Conservation (phyloP, 345 rosid genomes). For the Eucalyptus marginata region DNA sequence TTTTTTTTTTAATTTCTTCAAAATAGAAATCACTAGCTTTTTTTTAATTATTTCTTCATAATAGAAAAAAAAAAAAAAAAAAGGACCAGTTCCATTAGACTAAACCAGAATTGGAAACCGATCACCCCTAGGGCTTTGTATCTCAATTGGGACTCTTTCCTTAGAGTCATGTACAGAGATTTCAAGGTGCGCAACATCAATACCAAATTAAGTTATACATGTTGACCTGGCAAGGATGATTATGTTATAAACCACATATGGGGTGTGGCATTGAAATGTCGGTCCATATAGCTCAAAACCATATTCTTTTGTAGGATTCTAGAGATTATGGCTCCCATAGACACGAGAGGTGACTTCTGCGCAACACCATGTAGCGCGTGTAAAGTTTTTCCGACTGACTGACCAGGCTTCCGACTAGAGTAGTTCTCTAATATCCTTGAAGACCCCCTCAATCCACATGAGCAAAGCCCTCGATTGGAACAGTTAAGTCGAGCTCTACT, state of each 20-base stretch:
- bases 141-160: neutral
- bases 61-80: too few species aligned
- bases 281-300: neutral
- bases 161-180: neutral
- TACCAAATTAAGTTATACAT: neutral
- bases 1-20: too few species aligned
- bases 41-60: too few species aligned
- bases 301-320: neutral
- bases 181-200: neutral
- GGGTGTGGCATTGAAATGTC: neutral
- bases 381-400: neutral
- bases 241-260: neutral
- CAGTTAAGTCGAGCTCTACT: neutral
- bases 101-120: accelerated
- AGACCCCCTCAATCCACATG: neutral
- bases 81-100: accelerated
- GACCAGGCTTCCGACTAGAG: neutral
- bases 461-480: neutral
- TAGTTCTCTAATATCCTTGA: neutral
- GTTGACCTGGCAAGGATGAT: neutral
- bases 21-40: too few species aligned
- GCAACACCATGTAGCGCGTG: neutral
- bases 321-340: neutral
- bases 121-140: neutral
- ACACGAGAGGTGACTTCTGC: neutral